These are phyloP conservation scores for Cercophora newfieldiana DNA, from an alignment of 495 filamentous ascomycete genomes.

Conservation along the genomic window DNA sequence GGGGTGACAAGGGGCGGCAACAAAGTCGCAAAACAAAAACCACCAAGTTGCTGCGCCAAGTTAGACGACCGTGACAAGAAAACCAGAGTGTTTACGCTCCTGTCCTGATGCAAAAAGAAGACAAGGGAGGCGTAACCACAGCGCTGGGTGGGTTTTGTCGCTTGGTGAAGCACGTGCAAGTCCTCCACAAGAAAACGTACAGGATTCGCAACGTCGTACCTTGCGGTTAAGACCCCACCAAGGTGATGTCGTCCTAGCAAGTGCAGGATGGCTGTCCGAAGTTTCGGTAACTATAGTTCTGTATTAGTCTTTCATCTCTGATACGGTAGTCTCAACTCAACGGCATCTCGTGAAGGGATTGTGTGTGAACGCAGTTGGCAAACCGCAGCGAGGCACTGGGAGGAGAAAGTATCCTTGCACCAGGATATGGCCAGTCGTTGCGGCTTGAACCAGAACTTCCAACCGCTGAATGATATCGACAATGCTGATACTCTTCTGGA, in stretches of 20 bases:
- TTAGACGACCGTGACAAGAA: background rate
- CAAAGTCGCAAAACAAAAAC: background rate
- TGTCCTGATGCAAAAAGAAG: background rate
- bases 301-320: background rate
- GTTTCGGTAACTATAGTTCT: background rate
- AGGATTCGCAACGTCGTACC: conserved; percentile 16
- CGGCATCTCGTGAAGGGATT: background rate
- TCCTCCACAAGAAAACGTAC: background rate
- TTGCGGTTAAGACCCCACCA: conserved; percentile 1
- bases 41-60: background rate
- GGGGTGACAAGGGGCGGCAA: background rate
- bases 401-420: background rate
- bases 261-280: background rate
- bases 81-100: background rate
- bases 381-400: background rate
- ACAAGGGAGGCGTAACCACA: background rate
- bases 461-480: background rate
- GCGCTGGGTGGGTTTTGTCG: conserved; percentile 1
- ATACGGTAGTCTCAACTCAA: background rate
- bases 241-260: background rate
- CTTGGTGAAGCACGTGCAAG: conserved; percentile 10
- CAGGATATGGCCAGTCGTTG: background rate
- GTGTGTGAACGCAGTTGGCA: background rate
- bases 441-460: background rate
- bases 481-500: background rate